Conservation (phyloP, 169 alveolate genomes). For the Theileria equi region DNA sequence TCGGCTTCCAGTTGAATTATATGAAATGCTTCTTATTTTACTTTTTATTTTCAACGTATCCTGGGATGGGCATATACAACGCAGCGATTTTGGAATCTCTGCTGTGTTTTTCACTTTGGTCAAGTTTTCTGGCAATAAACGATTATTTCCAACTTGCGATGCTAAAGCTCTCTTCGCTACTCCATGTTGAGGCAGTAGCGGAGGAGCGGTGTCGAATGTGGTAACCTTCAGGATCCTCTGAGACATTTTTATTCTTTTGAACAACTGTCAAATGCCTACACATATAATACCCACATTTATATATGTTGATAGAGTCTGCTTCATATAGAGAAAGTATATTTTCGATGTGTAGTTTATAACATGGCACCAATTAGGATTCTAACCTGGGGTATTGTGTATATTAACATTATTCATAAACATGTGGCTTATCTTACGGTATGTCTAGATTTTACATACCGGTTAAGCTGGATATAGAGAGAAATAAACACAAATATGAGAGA, state of each 20-base stretch:
- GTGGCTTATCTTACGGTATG: neutral
- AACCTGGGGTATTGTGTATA: neutral
- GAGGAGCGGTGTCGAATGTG: conserved; percentile 42
- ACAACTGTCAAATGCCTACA: no score
- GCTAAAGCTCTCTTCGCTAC: conserved; percentile 18
- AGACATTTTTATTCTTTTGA: conserved; percentile 12
- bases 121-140: conserved; percentile 1
- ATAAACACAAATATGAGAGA: conserved; percentile 13
- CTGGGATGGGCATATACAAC: conserved; percentile 2
- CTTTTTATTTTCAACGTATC: conserved; percentile 42
- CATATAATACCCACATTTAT: neutral
- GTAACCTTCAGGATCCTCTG: conserved; percentile 22
- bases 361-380: neutral
- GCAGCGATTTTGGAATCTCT: conserved; percentile 5
- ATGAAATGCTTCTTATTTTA: conserved; percentile 39
- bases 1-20: conserved; percentile 50
- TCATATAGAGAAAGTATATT: neutral
- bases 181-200: conserved; percentile 37
- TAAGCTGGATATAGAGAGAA: neutral
- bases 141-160: conserved; percentile 24
- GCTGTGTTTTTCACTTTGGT: conserved; percentile 18
- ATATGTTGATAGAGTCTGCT: no score
- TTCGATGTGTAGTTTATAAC: neutral
- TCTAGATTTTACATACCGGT: neutral
- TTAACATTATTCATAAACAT: neutral